Percentiles rank a stretch among this genome's conserved stretches.
Evolutionary conservation across 257 asterid genomes (phyloP).

Genomic region (Vinca minor): DNA sequence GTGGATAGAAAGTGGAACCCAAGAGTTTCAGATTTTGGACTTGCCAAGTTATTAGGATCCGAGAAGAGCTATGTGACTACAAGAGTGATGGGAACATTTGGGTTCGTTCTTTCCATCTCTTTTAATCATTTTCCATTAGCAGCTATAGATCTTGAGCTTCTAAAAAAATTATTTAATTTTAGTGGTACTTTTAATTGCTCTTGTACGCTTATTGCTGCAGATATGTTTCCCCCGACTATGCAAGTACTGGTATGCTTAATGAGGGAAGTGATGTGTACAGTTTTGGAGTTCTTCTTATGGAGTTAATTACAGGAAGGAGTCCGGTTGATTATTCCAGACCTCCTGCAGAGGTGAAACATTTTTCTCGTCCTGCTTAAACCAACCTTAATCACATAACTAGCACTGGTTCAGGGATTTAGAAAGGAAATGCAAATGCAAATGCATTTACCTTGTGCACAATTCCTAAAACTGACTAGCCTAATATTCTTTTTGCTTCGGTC

Average conservation of each 20-base stretch:
- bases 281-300: conserved; percentile 94
- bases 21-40: conserved; percentile 93
- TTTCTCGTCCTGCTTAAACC: neutral
- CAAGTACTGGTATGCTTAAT: conserved; percentile 95
- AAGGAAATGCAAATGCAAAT: neutral
- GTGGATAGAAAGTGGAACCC: conserved; percentile 82
- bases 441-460: neutral
- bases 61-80: conserved; percentile 95
- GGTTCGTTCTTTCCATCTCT: conserved; percentile 49
- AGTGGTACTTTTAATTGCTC: neutral
- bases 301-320: conserved; percentile 74
- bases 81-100: conserved; percentile 99
- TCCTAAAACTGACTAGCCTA: neutral
- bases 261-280: conserved; percentile 93
- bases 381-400: neutral
- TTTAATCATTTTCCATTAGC: conserved; percentile 2
- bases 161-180: too few relatives aligned
- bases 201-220: conserved; percentile 33
- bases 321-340: conserved; percentile 92
- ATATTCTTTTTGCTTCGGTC: conserved; percentile 17
- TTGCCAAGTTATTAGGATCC: conserved; percentile 78
- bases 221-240: conserved; percentile 98
- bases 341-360: conserved; percentile 73
- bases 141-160: neutral
- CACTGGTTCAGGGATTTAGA: neutral